Percentiles rank a stretch among this genome's conserved stretches.
These are phyloP conservation scores for Malassezia furfur DNA, from an alignment of 1,284 basidiomycete species.

Conservation along the genomic window DNA sequence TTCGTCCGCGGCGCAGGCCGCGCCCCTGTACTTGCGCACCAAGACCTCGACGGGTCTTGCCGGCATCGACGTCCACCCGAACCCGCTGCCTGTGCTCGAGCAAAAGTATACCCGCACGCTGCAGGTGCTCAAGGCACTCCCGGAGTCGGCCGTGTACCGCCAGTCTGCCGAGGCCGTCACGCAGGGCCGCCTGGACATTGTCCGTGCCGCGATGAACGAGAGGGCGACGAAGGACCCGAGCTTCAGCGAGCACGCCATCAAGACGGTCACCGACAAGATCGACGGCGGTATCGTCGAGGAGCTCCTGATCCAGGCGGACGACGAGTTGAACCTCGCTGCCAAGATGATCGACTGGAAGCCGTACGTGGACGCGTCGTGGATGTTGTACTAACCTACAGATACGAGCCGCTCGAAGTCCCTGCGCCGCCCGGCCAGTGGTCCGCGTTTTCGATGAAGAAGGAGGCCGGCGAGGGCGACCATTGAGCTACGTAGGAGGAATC, in stretches of 20 bases:
- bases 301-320: constrained; percentile 68
- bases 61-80: constrained; percentile 57
- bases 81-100: constrained; percentile 68
- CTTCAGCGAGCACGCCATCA: constrained; percentile 50
- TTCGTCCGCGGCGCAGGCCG: constrained; percentile 9
- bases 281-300: constrained; percentile 59
- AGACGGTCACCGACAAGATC: constrained; percentile 58
- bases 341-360: constrained; percentile 93
- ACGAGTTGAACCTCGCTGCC: constrained; percentile 66
- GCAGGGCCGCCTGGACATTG: constrained; percentile 66
- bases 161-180: constrained; percentile 81
- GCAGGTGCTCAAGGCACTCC: constrained; percentile 59
- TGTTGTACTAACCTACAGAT: constrained; percentile 53
- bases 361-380: constrained; percentile 56
- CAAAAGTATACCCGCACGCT: constrained; percentile 73
- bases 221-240: constrained; percentile 53
- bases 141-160: constrained; percentile 73
- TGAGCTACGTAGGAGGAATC: not conserved
- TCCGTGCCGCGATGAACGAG: constrained; percentile 47
- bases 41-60: constrained; percentile 63
- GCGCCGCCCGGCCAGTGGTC: constrained; percentile 76
- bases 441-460: constrained; percentile 54
- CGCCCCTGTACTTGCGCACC: constrained; percentile 11
- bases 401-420: constrained; percentile 74
- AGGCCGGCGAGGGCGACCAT: constrained; percentile 24